Evolutionary conservation across 2,329 filamentous ascomycete genomes (phyloP).

Genomic region (Rhynchosporium agropyri): DNA sequence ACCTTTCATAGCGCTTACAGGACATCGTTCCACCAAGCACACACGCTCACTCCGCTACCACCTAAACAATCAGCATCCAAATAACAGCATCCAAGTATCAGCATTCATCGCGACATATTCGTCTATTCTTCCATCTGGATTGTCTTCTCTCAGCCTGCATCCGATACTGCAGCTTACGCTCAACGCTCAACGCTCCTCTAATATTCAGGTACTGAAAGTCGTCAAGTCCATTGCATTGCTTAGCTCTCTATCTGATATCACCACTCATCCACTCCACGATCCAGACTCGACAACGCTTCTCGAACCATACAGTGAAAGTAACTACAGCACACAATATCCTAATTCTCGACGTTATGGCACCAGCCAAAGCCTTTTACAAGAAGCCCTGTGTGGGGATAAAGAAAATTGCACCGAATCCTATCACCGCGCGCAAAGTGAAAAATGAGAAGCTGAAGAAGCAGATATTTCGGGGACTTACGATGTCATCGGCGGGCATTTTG

Average conservation of each 20-base stretch:
- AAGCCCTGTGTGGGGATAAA: not conserved
- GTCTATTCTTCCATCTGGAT: too few relatives aligned
- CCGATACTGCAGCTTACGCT: too few relatives aligned
- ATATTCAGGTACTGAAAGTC: not conserved
- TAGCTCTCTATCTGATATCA: too few relatives aligned
- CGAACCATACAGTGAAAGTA: not conserved
- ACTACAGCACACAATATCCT: not conserved
- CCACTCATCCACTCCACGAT: not conserved
- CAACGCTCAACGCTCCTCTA: not conserved
- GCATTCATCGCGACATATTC: too few relatives aligned
- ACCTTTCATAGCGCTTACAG: not conserved
- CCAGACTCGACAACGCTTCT: not conserved
- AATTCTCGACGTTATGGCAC: not conserved
- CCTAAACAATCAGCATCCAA: not conserved
- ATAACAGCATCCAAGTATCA: too few relatives aligned
- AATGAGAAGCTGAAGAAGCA: slow-evolving; percentile 26
- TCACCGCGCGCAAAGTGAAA: slow-evolving; percentile 42
- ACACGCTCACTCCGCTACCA: not conserved
- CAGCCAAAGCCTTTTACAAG: slow-evolving; percentile 7
- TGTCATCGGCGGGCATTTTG: slow-evolving; percentile 63
- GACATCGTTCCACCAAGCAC: not conserved
- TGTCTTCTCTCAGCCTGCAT: too few relatives aligned
- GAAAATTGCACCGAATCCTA: slow-evolving; percentile 16
- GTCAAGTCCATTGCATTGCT: not conserved
- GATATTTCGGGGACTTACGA: slow-evolving; percentile 56